Evolutionary conservation across 2,329 filamentous ascomycete species (phyloP).

Genomic region (Karstenula rhodostoma): DNA sequence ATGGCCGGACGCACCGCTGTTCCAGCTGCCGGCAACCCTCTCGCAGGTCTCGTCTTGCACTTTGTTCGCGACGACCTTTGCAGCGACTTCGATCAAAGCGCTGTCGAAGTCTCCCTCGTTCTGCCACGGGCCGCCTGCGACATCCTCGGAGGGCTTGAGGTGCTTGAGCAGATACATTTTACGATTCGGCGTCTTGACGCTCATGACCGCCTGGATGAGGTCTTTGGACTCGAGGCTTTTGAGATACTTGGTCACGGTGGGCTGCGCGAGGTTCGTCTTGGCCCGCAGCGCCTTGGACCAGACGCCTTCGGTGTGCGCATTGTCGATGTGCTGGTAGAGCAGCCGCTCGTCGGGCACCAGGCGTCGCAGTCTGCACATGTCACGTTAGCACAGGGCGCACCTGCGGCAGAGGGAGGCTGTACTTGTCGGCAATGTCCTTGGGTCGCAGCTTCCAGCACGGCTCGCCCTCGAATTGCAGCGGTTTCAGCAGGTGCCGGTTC

Average conservation of each 20-base stretch:
- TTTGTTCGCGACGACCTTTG: conserved; percentile 75
- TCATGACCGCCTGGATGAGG: conserved; percentile 88
- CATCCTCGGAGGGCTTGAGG: conserved; percentile 84
- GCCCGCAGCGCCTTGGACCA: conserved; percentile 88
- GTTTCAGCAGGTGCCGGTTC: conserved; percentile 48
- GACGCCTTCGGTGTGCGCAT: conserved; percentile 82
- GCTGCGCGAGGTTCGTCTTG: conserved; percentile 83
- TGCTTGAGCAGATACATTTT: conserved; percentile 96
- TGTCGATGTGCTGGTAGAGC: conserved; percentile 89
- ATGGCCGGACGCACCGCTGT: conserved; percentile 51
- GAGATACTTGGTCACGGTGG: conserved; percentile 79
- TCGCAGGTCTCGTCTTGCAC: conserved; percentile 78
- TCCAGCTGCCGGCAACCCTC: conserved; percentile 55
- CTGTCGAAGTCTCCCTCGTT: conserved; percentile 89
- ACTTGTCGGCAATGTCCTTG: conserved; percentile 48
- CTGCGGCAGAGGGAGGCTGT: conserved; percentile 13
- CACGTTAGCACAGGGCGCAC: conserved; percentile 14
- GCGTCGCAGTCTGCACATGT: conserved; percentile 46
- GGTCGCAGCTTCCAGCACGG: conserved; percentile 49
- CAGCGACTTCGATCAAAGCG: conserved; percentile 82
- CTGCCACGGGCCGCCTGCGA: conserved; percentile 94
- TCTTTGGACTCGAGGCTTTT: conserved; percentile 84
- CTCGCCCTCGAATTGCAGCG: conserved; percentile 46
- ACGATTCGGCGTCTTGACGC: conserved; percentile 86
- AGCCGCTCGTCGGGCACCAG: conserved; percentile 76